Evolutionary conservation across 2,329 filamentous ascomycete species (phyloP), one percentile per base, ranked within the genome.

Genomic region (Trichoderma pleuroti): DNA sequence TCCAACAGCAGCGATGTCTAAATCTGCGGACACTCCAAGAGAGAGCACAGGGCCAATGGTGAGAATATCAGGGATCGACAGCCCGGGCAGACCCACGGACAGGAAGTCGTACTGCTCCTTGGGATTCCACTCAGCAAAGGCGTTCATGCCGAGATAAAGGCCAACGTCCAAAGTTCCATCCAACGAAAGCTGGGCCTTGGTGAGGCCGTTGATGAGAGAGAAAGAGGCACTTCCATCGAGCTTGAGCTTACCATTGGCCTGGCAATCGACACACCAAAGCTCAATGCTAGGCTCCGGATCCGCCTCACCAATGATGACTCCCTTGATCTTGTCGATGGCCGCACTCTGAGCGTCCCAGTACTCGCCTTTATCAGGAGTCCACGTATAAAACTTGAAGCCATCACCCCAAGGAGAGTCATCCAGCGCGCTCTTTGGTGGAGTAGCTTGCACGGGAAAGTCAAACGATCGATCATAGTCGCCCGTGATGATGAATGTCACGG

Each of bases 371-470:
- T 66, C 49, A 5, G 63, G 63, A 9, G 63, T 66, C 63, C 63
- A 66, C 2, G 46, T 46, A 4, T 66, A 66, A 21, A 66, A 66
- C 34, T 66, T 66, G 49, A 66, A 66, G 32, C 63, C 63, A 34
- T 66, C 63, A 4, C 63, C 63, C 63, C 63, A 66, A 8, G 63
- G 63, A 2, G 63, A 66, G 21, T 66, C 63, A 56, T 66, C 63
- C 24, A 66, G 49, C 0, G 49, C n/a, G 49, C 46, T 49, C 21
- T 54, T 21, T 24, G 63, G 63, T 1, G 63, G 63, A 5, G 26
- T 11, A 18, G 56, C 21, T 34, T 39, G 21, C 9, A 66, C 12
- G 11, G 63, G 63, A 49, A 66, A 66, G 63, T 66, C 63, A 21
- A 66, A 66, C 1, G 63, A 66, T 16, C 34, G 36, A 24, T 49